phyloP scores from a whole-genome alignment of 371 early-diverging fungal genomes.

The Rhizopus delemar region DNA sequence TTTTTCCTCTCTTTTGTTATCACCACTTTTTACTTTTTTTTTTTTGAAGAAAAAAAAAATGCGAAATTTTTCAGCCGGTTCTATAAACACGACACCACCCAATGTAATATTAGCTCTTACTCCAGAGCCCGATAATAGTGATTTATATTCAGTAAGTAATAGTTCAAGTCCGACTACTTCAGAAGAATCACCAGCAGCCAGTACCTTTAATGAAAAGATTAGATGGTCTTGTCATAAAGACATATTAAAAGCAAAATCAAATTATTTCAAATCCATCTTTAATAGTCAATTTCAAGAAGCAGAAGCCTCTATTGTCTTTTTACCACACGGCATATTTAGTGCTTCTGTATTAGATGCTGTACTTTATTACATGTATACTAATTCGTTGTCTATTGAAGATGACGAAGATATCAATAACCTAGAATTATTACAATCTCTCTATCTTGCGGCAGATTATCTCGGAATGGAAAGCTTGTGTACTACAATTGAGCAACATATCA shows the following conservation, averaged over 20 bases:
- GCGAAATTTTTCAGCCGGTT: conserved; percentile 7
- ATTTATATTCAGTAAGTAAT: conserved; percentile 6
- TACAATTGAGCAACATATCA: conserved; percentile 16
- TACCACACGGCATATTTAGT: conserved; percentile 39
- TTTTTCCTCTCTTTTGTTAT: conserved; percentile 7
- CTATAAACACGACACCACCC: conserved; percentile 6
- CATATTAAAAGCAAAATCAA: conserved; percentile 31
- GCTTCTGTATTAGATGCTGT: conserved; percentile 28
- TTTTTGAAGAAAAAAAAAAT: conserved; percentile 2
- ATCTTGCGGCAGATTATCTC: conserved; percentile 39
- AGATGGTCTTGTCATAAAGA: conserved; percentile 42
- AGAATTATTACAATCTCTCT: conserved; percentile 23
- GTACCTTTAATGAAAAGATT: conserved; percentile 18
- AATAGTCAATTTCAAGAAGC: conserved; percentile 43
- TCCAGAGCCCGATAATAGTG: conserved; percentile 4
- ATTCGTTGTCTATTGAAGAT: conserved; percentile 9
- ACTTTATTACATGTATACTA: conserved; percentile 40
- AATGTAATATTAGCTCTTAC: conserved; percentile 36
- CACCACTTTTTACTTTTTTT: conserved; percentile 2
- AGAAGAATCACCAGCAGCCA: conserved; percentile 1
- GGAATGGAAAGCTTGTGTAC: conserved; percentile 33
- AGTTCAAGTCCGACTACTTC: conserved; percentile 1
- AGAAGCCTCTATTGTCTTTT: conserved; percentile 32
- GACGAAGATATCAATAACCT: background rate
- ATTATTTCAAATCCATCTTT: conserved; percentile 46